Base-by-base conservation (phyloP, 345 rosid species). In the Kernera saxatilis region DNA sequence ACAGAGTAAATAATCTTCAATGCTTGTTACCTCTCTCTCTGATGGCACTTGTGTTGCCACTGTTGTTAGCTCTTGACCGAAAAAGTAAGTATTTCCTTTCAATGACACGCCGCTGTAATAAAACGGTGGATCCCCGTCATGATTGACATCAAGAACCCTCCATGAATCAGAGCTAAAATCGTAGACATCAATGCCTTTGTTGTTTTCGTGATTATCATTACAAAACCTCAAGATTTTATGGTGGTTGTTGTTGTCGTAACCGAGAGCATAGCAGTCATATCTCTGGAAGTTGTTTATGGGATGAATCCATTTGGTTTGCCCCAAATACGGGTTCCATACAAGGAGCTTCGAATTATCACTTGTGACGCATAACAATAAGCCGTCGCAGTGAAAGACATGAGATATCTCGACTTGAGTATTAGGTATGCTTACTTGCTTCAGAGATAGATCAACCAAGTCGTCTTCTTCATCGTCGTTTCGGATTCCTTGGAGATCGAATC, bases 301-400 rank as follows among this genome's bases (percentile, higher is more conserved):
- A 29, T 15, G 3, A 18, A 30, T 53, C 39, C 14, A 29, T 27
- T 14, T 55, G 3, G 3, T 55, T 55, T 55, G n/a, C 18, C 15
- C 60, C 23, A 32, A 55, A 19, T 32, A 55, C 2, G 26, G 60
- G 23, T 55, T 55, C 60, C 60, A 33, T 18, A 55, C 41, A 26
- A 55, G 5, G 3, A 55, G 5, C 41, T 15, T 39, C 14, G n/a
- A 0, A 13, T 12, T 14, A 13, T 39, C 14, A n/a, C n/a, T n/a
- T n/a, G n/a, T n/a, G 14, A 37, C 43, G 43, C 43, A 37, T 15
- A 54, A 53, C 37, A 54, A 30, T 30, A 30, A 54, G 4, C 60
- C 60, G 29, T 30, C 4, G 22, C n/a, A 0, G 15, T 32, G 8
- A 54, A 0, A 32, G 6, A 32, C 4, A 0, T 9, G 14, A 30